Evolutionary conservation across 2,329 filamentous ascomycete species (phyloP).

Genomic region (Fusarium circinatum): DNA sequence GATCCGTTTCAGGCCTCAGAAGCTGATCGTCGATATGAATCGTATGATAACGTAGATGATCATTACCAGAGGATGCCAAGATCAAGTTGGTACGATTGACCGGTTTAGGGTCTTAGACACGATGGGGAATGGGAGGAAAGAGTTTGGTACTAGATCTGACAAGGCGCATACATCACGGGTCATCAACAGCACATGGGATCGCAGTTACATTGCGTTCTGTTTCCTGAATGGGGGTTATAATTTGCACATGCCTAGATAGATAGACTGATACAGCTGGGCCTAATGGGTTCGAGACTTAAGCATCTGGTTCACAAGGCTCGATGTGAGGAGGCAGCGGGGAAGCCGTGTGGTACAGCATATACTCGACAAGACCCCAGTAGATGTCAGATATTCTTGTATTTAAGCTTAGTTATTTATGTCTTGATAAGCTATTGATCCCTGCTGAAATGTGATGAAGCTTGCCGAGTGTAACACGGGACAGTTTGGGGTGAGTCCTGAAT

Average conservation of each 20-base stretch:
- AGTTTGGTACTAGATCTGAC: neutral
- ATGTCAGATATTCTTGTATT: neutral
- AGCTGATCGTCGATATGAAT: neutral
- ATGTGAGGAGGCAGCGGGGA: neutral
- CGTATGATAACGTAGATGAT: neutral
- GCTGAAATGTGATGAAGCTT: neutral
- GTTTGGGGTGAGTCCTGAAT: neutral
- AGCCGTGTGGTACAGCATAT: neutral
- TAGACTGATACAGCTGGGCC: neutral
- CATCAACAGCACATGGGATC: neutral
- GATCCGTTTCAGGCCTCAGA: neutral
- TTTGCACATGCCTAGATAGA: neutral
- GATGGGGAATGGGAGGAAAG: neutral
- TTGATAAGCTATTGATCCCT: neutral
- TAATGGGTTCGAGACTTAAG: neutral
- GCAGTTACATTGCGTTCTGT: neutral
- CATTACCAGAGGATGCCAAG: neutral
- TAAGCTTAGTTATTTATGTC: neutral
- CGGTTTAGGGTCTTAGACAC: neutral
- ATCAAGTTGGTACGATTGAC: neutral
- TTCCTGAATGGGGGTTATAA: neutral
- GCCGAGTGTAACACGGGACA: neutral
- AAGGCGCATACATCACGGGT: no score
- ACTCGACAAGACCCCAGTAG: neutral
- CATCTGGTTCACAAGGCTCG: neutral